Conservation (phyloP, 2,329 filamentous ascomycete species). For the Sphaerulina musiva region DNA sequence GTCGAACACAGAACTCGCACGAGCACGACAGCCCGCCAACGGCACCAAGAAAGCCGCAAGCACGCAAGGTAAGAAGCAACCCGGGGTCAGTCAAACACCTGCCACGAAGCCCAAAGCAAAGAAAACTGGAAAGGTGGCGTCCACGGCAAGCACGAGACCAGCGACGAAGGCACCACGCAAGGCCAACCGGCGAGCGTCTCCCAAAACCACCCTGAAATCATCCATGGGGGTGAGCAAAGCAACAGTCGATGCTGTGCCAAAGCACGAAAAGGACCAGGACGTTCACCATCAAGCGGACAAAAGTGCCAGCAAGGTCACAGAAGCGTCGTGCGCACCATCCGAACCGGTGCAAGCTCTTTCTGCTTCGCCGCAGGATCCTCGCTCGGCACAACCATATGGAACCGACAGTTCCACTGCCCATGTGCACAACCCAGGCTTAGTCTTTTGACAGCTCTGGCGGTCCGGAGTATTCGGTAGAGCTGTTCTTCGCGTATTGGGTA, state of each 20-base stretch:
- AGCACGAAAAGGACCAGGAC: constrained; percentile 13
- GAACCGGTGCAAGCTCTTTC: constrained; percentile 25
- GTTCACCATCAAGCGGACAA: constrained; percentile 13
- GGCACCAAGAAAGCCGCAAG: constrained; percentile 9
- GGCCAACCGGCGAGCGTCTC: constrained; percentile 13
- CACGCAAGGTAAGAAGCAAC: constrained; percentile 21
- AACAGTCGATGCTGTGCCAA: constrained; percentile 17
- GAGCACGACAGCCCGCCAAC: constrained; percentile 8
- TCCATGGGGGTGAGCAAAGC: constrained; percentile 25
- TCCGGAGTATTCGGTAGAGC: background rate
- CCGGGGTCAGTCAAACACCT: constrained; percentile 23
- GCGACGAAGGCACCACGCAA: background rate
- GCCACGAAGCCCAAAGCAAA: constrained; percentile 13
- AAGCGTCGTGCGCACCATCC: constrained; percentile 22
- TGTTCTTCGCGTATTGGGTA: background rate
- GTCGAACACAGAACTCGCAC: constrained; percentile 11
- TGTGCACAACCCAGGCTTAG: background rate
- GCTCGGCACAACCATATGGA: constrained; percentile 19
- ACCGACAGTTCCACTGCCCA: background rate
- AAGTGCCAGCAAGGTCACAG: constrained; percentile 27
- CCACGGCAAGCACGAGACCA: background rate
- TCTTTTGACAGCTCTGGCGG: background rate
- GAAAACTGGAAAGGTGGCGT: constrained; percentile 4
- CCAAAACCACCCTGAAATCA: constrained; percentile 18
- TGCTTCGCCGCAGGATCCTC: constrained; percentile 14